phyloP scores from a whole-genome alignment of 352 stramenopile species.

The Saprolegnia parasitica region DNA sequence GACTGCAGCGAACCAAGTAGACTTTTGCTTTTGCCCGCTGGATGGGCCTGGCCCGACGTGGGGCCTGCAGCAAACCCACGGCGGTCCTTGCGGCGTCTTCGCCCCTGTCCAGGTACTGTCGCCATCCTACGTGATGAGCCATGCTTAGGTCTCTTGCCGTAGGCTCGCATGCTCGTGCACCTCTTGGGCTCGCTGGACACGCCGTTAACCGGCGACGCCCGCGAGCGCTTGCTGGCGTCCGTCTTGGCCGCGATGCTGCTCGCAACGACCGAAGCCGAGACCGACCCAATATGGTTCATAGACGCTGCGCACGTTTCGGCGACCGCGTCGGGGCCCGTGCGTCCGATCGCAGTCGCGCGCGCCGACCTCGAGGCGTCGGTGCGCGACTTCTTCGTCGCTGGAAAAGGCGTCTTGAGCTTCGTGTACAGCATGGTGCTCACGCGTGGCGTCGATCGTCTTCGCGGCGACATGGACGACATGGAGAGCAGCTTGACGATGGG shows the following conservation, averaged over 20 bases:
- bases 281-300: slow-evolving; percentile 17
- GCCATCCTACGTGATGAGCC: slow-evolving; percentile 44
- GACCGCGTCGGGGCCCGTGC: neutral
- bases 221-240: slow-evolving; percentile 27
- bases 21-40: slow-evolving; percentile 18
- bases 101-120: slow-evolving; percentile 72
- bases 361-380: slow-evolving; percentile 19
- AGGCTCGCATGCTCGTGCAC: neutral
- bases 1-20: neutral
- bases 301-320: slow-evolving; percentile 11
- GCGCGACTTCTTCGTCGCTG: slow-evolving; percentile 8
- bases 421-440: slow-evolving; percentile 64
- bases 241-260: slow-evolving; percentile 34
- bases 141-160: slow-evolving; percentile 22
- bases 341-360: neutral
- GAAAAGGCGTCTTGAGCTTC: slow-evolving; percentile 63
- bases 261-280: neutral
- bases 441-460: slow-evolving; percentile 40
- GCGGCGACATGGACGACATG: slow-evolving; percentile 71
- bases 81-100: slow-evolving; percentile 77
- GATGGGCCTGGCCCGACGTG: slow-evolving; percentile 8
- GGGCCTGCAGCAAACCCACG: slow-evolving; percentile 66
- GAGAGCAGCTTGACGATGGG: slow-evolving; percentile 47
- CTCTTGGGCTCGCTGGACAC: slow-evolving; percentile 5
- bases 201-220: slow-evolving; percentile 6